A percentile compares a stretch with the other conserved stretches of the same genome.
Evolutionary conservation across 768 basidiomycete genomes (phyloP).

Genomic region (Suillus discolor): DNA sequence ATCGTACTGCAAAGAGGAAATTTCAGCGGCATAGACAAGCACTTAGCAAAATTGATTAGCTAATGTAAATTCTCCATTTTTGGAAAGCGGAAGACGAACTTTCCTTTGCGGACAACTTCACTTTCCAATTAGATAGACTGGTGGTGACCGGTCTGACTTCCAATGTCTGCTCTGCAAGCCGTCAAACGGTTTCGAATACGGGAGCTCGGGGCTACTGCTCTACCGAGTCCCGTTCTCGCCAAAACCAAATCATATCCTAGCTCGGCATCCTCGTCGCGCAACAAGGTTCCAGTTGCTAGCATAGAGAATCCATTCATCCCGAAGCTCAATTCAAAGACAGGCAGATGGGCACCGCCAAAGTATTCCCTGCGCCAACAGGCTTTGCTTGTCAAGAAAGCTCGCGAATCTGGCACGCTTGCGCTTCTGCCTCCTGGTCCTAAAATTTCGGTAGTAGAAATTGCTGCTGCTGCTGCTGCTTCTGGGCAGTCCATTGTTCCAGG

Average conservation of each 20-base stretch:
- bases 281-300: constrained; percentile 23
- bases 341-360: constrained; percentile 67
- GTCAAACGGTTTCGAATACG: constrained; percentile 30
- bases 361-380: constrained; percentile 80
- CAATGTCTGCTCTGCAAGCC: constrained; percentile 15
- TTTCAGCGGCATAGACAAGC: no score
- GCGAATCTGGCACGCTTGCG: constrained; percentile 50
- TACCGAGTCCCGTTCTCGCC: constrained; percentile 10
- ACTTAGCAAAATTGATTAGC: no score
- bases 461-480: constrained; percentile 18
- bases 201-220: constrained; percentile 22
- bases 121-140: no score
- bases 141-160: no score
- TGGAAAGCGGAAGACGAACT: background rate
- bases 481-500: constrained; percentile 22
- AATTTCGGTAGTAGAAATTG: constrained; percentile 32
- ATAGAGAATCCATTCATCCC: constrained; percentile 71
- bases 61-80: background rate
- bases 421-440: constrained; percentile 75
- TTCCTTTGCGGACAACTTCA: background rate
- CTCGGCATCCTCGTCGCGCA: constrained; percentile 13
- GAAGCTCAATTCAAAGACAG: constrained; percentile 56
- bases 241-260: constrained; percentile 17
- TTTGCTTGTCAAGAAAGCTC: constrained; percentile 75
- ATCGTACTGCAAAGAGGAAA: no score